Evolutionary conservation across 768 basidiomycete species (phyloP).

Genomic region (Pleurotus salmoneostramineus): DNA sequence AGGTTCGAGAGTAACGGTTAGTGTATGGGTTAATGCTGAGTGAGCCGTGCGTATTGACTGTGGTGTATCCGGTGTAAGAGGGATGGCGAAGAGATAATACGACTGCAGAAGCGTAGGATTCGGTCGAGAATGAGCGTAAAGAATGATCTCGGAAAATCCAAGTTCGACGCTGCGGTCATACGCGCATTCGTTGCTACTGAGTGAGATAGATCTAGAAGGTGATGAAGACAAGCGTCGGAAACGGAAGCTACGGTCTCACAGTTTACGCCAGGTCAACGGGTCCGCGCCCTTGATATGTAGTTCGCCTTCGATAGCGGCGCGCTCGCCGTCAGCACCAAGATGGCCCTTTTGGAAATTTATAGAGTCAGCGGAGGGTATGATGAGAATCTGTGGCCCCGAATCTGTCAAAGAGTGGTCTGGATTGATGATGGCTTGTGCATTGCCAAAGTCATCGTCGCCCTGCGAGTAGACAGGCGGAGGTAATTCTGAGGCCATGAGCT

Average conservation of each 20-base stretch:
- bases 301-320: constrained; percentile 83
- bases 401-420: constrained; percentile 9
- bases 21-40: constrained; percentile 67
- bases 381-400: constrained; percentile 60
- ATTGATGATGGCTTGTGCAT: constrained; percentile 10
- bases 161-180: constrained; percentile 66
- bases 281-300: constrained; percentile 76
- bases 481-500: constrained; percentile 33
- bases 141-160: constrained; percentile 47
- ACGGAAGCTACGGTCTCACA: constrained; percentile 48
- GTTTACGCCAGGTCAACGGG: constrained; percentile 54
- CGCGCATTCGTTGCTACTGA: constrained; percentile 65
- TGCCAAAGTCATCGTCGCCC: constrained; percentile 27
- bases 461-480: constrained; percentile 65
- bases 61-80: constrained; percentile 74
- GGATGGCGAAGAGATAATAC: constrained; percentile 77
- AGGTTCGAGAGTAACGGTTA: constrained; percentile 66
- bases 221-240: constrained; percentile 10
- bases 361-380: constrained; percentile 66
- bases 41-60: constrained; percentile 76
- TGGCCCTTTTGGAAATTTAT: constrained; percentile 84
- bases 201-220: constrained; percentile 50
- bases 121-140: constrained; percentile 41
- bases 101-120: constrained; percentile 44
- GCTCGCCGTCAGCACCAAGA: constrained; percentile 79